Percentiles rank a stretch among this genome's conserved stretches.
phyloP scores from a whole-genome alignment of 805 yeast species.

The Pichia insulana region DNA sequence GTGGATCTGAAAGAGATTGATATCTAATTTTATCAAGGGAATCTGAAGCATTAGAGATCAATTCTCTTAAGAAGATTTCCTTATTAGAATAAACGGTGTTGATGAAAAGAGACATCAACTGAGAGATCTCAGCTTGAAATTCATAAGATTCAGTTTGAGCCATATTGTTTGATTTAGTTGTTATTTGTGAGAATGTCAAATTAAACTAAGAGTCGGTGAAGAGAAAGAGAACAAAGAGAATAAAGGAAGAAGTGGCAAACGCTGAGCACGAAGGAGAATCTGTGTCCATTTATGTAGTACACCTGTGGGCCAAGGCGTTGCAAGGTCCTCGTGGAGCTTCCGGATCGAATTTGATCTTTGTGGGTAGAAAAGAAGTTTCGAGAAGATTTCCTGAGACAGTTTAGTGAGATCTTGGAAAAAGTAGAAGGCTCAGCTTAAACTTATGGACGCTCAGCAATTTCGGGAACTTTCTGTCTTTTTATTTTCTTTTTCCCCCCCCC shows the following conservation, averaged over 20 bases:
- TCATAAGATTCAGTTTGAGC: constrained; percentile 70
- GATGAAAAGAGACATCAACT: constrained; percentile 99
- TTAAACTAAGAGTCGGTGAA: no score
- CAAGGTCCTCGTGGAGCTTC: no score
- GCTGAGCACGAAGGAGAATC: neutral
- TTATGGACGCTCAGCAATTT: no score
- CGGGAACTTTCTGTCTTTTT: no score
- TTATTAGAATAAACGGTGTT: constrained; percentile 99
- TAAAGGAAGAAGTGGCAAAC: neutral
- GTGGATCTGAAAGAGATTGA: constrained; percentile 88
- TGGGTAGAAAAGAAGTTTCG: neutral
- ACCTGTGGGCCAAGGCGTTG: no score
- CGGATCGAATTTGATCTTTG: no score
- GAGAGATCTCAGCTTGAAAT: constrained; percentile 99
- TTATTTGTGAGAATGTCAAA: neutral
- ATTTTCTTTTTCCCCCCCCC: no score
- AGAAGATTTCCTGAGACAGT: neutral
- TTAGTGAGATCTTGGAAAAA: neutral
- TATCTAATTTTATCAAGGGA: constrained; percentile 98
- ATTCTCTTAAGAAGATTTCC: constrained; percentile 98
- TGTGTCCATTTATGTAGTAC: neutral
- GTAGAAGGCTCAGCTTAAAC: neutral
- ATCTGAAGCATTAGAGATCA: constrained; percentile 98
- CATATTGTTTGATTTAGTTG: constrained; percentile 14
- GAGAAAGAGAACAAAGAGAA: neutral